These are phyloP conservation scores for Aspergillus baeticus DNA, from an alignment of 495 filamentous ascomycete species.

Conservation along the genomic window DNA sequence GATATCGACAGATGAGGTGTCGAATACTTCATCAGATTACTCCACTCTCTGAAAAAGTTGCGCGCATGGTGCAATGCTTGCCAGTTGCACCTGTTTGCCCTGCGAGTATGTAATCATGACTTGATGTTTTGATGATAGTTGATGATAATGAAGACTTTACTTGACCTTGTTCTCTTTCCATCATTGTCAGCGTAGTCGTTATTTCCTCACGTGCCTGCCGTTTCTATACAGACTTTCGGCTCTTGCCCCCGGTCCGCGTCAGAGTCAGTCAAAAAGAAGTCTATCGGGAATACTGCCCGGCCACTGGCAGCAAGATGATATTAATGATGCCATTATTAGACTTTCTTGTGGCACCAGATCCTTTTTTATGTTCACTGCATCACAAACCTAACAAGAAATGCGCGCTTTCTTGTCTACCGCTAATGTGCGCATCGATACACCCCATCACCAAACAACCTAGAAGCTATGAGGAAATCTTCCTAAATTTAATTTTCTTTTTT, in stretches of 20 bases:
- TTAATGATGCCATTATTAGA: neutral
- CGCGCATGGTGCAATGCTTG: conserved; percentile 9
- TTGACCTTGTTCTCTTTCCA: neutral
- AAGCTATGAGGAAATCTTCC: no score
- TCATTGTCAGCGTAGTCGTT: neutral
- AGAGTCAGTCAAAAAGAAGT: neutral
- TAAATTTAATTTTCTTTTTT: neutral
- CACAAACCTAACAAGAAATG: neutral
- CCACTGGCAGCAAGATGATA: neutral
- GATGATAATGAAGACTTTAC: conserved; percentile 21
- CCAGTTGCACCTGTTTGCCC: conserved; percentile 1
- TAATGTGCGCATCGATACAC: conserved; percentile 1
- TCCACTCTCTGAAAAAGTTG: conserved; percentile 20
- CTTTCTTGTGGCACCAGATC: neutral
- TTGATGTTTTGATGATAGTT: neutral
- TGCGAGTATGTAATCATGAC: conserved; percentile 16
- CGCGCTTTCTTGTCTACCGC: neutral
- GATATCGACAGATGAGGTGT: conserved; percentile 21
- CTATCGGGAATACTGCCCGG: neutral
- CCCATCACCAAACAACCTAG: neutral
- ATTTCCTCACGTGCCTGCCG: neutral
- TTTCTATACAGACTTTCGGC: neutral
- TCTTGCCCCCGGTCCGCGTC: neutral
- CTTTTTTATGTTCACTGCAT: neutral
- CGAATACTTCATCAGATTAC: conserved; percentile 13